Evolutionary conservation across 129 eudicot species (phyloP).

Genomic region (Flaveria bidentis): DNA sequence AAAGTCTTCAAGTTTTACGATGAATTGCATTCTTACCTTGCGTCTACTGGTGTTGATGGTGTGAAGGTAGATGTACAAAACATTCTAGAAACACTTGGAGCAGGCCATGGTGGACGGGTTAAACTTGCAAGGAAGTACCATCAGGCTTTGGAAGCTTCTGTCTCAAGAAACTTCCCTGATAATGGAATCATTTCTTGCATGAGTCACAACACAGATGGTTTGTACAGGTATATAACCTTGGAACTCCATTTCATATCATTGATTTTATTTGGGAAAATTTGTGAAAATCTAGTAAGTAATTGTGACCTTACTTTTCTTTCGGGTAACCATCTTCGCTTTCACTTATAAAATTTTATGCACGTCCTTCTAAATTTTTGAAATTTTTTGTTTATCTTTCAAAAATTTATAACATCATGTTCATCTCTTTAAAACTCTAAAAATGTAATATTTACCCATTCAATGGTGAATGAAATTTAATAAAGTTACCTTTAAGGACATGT

Average conservation of each 20-base stretch:
- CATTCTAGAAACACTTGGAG: slow-evolving; percentile 90
- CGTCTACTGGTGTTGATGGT: slow-evolving; percentile 82
- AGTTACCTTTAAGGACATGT: no score
- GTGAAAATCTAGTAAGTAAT: not conserved
- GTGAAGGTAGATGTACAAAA: slow-evolving; percentile 91
- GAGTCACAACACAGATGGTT: slow-evolving; percentile 92
- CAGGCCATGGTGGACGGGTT: slow-evolving; percentile 89
- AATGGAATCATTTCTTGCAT: slow-evolving; percentile 93
- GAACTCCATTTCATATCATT: not conserved
- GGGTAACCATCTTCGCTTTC: not conserved
- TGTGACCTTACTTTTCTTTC: not conserved
- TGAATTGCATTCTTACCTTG: slow-evolving; percentile 85
- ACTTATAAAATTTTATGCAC: not conserved
- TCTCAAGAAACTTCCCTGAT: slow-evolving; percentile 70
- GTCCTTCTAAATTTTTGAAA: not conserved
- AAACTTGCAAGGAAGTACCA: slow-evolving; percentile 80
- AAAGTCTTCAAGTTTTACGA: slow-evolving; percentile 68
- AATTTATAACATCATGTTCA: not conserved
- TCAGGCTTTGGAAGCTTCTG: slow-evolving; percentile 85
- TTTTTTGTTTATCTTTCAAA: not conserved
- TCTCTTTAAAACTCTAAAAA: not conserved
- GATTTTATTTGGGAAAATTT: not conserved
- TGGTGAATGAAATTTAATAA: no score
- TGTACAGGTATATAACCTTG: slow-evolving; percentile 61
- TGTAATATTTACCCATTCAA: no score